These are phyloP conservation scores for Mycena pura DNA, from an alignment of 768 basidiomycete genomes.

Conservation along the genomic window DNA sequence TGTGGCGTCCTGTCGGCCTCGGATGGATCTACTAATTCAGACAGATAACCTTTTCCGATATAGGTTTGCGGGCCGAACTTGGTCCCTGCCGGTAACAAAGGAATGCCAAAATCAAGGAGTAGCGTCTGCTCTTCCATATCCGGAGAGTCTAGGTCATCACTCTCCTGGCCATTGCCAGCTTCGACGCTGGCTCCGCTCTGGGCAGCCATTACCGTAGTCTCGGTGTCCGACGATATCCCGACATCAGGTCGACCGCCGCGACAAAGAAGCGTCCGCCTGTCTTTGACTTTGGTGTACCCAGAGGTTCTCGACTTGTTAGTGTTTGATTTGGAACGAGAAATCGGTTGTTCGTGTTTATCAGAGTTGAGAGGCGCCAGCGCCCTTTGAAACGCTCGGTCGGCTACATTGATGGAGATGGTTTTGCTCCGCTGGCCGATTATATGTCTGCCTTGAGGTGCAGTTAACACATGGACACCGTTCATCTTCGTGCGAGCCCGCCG, in stretches of 20 bases:
- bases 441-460: slow-evolving; percentile 40
- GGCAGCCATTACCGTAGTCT: no score
- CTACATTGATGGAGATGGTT: slow-evolving; percentile 37
- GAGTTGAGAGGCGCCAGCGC: slow-evolving; percentile 44
- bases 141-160: slow-evolving; percentile 3
- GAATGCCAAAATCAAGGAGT: slow-evolving; percentile 59
- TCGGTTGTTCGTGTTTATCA: not conserved
- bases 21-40: slow-evolving; percentile 56
- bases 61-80: slow-evolving; percentile 60
- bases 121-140: slow-evolving; percentile 28
- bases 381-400: slow-evolving; percentile 50
- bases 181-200: no score
- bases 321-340: not conserved
- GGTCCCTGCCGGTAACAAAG: slow-evolving; percentile 55
- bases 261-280: not conserved
- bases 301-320: not conserved
- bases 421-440: slow-evolving; percentile 32
- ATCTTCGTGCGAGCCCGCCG: slow-evolving; percentile 34
- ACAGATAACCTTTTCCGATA: slow-evolving; percentile 65
- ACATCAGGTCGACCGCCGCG: slow-evolving; percentile 1
- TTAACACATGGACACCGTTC: slow-evolving; percentile 47
- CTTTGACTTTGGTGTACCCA: not conserved
- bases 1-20: slow-evolving; percentile 27
- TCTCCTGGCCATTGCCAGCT: no score
- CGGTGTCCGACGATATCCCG: no score